Percentiles rank a stretch among this genome's conserved stretches.
Evolutionary conservation across 1,284 basidiomycete genomes (phyloP).

Genomic region (Ganoderma leucocontextum): DNA sequence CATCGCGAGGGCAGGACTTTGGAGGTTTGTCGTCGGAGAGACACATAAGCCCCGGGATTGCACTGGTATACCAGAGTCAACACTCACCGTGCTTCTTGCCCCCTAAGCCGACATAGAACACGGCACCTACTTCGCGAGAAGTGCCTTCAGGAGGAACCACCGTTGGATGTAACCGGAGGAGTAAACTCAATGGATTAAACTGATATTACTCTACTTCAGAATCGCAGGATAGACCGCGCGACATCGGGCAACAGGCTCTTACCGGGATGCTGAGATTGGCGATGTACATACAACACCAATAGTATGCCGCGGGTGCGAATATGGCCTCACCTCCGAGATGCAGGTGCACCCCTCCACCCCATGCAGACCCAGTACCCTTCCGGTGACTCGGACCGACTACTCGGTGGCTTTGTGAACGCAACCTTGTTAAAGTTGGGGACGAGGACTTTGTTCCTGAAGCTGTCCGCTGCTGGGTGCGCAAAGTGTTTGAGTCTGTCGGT

Average conservation of each 20-base stretch:
- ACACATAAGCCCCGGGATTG: not conserved
- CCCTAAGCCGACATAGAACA: not conserved
- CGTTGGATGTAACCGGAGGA: not conserved
- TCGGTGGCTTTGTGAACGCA: slow-evolving; percentile 67
- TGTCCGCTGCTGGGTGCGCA: slow-evolving; percentile 63
- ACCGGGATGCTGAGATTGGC: too few species aligned
- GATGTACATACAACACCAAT: not conserved
- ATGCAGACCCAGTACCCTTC: slow-evolving; percentile 81
- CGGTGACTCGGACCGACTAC: slow-evolving; percentile 74
- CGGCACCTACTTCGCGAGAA: not conserved
- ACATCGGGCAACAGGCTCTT: not conserved
- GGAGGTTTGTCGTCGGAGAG: not conserved
- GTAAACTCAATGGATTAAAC: not conserved
- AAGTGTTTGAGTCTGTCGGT: slow-evolving; percentile 76
- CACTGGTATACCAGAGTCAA: not conserved
- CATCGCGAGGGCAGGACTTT: not conserved
- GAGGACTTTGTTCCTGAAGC: slow-evolving; percentile 61
- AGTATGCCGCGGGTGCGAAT: not conserved
- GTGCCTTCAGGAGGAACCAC: not conserved
- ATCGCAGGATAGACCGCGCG: not conserved
- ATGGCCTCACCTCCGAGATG: not conserved
- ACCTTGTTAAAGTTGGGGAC: slow-evolving; percentile 67
- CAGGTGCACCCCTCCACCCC: slow-evolving; percentile 55
- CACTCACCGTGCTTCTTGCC: not conserved
- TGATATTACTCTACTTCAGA: slow-evolving; percentile 1